phyloP scores from a whole-genome alignment of 176 grass and related monocot genomes.

The Ensete glaucum region DNA sequence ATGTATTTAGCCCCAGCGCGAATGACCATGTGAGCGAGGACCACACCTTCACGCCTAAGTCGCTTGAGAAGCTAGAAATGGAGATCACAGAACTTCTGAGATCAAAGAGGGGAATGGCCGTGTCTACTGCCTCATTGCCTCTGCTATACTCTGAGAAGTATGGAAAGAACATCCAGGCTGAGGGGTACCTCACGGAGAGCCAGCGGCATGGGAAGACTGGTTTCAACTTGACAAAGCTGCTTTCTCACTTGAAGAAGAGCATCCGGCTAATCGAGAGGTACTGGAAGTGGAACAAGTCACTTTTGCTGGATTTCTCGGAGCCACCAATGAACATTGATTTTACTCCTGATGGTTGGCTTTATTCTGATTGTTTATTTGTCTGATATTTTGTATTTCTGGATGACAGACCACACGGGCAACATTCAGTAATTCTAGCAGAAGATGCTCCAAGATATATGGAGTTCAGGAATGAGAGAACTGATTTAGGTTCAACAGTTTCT shows the following conservation, averaged over 20 bases:
- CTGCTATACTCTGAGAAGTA: constrained; percentile 68
- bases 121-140: constrained; percentile 75
- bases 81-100: constrained; percentile 59
- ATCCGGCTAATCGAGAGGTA: constrained; percentile 70
- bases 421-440: constrained; percentile 64
- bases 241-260: constrained; percentile 52
- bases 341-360: too few species aligned
- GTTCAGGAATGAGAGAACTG: constrained; percentile 28
- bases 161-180: constrained; percentile 67
- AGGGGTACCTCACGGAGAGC: constrained; percentile 89
- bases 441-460: constrained; percentile 53
- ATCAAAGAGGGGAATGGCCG: constrained; percentile 40
- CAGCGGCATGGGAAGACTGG: constrained; percentile 67
- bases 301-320: too few species aligned
- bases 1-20: neutral
- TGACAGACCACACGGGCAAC: constrained; percentile 77
- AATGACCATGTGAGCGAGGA: constrained; percentile 9
- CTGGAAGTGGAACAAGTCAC: neutral
- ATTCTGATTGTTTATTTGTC: too few species aligned
- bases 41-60: constrained; percentile 8
- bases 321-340: too few species aligned
- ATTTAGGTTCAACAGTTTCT: constrained; percentile 19
- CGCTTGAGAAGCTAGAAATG: constrained; percentile 36
- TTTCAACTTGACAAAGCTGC: constrained; percentile 69
- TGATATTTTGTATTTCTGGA: neutral